These are phyloP conservation scores for Yamadazyma spencermartinsiae DNA, from an alignment of 1,139 yeast genomes.

Conservation along the genomic window DNA sequence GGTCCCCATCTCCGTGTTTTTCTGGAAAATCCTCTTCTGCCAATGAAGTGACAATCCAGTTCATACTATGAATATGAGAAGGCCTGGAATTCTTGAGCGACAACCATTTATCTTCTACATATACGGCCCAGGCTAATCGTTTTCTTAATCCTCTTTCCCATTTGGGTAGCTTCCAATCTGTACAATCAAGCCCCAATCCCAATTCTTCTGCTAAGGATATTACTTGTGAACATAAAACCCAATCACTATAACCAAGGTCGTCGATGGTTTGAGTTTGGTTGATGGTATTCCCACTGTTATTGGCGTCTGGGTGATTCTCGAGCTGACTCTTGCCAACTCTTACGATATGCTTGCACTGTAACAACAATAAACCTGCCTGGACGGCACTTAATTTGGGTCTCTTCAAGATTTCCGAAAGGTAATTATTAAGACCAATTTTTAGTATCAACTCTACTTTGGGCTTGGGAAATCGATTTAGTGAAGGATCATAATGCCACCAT, in stretches of 20 bases:
- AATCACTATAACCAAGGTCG: conserved; percentile 63
- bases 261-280: conserved; percentile 11
- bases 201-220: conserved; percentile 83
- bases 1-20: conserved; percentile 56
- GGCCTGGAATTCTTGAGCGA: conserved; percentile 77
- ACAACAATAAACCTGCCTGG: conserved; percentile 69
- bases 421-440: conserved; percentile 55
- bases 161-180: conserved; percentile 83
- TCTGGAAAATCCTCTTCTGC: conserved; percentile 77
- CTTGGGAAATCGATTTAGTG: conserved; percentile 59
- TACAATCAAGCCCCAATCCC: conserved; percentile 83
- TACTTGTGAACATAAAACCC: conserved; percentile 86
- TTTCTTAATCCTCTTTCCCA: conserved; percentile 90
- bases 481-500: conserved; percentile 85
- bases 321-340: conserved; percentile 13
- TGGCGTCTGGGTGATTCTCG: conserved; percentile 3
- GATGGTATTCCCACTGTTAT: conserved; percentile 7
- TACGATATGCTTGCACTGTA: conserved; percentile 60
- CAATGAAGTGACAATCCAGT: conserved; percentile 68
- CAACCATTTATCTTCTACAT: conserved; percentile 86
- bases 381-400: conserved; percentile 79
- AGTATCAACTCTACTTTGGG: conserved; percentile 57
- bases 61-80: conserved; percentile 65
- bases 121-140: conserved; percentile 91
- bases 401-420: conserved; percentile 65